Base-by-base conservation (phyloP, 305 asterid species). In the Solanum hybrid region DNA sequence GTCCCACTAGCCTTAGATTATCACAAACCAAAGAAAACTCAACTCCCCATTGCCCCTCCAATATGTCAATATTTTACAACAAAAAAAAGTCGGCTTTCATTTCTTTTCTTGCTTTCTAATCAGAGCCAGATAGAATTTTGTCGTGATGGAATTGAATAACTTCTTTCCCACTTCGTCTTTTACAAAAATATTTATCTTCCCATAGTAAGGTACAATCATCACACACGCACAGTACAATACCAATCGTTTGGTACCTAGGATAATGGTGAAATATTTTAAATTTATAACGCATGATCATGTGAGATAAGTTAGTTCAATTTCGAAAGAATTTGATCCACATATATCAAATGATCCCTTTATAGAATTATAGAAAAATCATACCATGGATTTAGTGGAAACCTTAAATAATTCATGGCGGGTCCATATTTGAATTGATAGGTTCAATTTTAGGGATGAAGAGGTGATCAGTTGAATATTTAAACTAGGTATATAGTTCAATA, bases 91-190 rank as follows among this genome's bases (percentile, higher is more conserved):
- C 5, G 75, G 84, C 76, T 35, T n/a, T 28, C 33, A 26, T 73
- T 51, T 78, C 16, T 42, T 26, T 89, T 87, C 11, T 46, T 83
- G 74, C 73, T 83, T 83, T 46, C 28, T 1, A 46, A 29, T 46
- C 11, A 83, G 74, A 29, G 39, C 76, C 73, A 77, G 67, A 77
- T 24, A 64, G n/a, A 90, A 87, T 40, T 87, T 81, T 90, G 85
- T 87, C 89, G 61, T 86, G 73, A 80, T 76, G 39, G 75, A 67
- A 77, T 90, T 79, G 84, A 61, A 76, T 51, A 39, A 36, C 71
- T 37, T 67, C 39, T 89, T 93, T 80, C 93, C 92, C 91, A 92
- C 91, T 90, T 89, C 39, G 76, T 71, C 28, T 86, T 57, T 2
- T 89, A 89, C 67, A 86, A 81, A 71, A 83, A 33, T 28, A 31